Evolutionary conservation across 768 basidiomycete species (phyloP), one percentile per base, ranked within the genome.

Genomic region (Gyrodon lividus): DNA sequence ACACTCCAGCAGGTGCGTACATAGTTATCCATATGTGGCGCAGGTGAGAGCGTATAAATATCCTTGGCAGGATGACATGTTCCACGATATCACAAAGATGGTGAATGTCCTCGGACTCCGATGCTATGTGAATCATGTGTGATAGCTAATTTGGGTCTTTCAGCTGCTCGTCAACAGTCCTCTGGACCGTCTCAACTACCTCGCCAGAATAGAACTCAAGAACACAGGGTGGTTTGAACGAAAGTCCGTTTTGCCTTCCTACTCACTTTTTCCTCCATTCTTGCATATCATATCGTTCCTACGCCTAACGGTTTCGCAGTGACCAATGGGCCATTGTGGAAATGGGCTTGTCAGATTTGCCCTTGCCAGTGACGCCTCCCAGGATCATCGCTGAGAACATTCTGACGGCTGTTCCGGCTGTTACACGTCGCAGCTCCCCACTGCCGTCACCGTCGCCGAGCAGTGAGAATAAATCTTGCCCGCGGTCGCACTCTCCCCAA

Each of bases 151-250:
- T 5, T 43, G 12, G 22, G 43, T 16, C 13, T 13, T 8, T 13
- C 45, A 67, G 65, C 28, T 69, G 47, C 35, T 54, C 50, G 54
- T 50, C 2, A 53, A 48, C 26, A 67, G 66, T 50, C 66, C 67
- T 4, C 37, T 67, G 46, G 66, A 67, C 41, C 65, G 66, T 12
- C 63, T 67, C 1, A 65, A 67, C 34, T 58, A 57, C 2, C 41
- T 67, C 45, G 66, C 67, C 2, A 54, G 66, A 26, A 56, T 55
- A 40, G 67, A 67, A 23, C 37, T 67, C 8, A 69, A 67, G 54
- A 69, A 60, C 38, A 57, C 62, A 4, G 67, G 67, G 19, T 67
- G 66, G 66, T 54, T 67, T 5, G 65, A 67, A 55, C 64, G 67
- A 57, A 35, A 24, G 65, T 67, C 43, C 6, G 65, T 43, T 19